Percentiles rank a stretch among this genome's conserved stretches.
These are phyloP conservation scores for Moricandia arvensis DNA, from an alignment of 345 rosid species.

Conservation along the genomic window DNA sequence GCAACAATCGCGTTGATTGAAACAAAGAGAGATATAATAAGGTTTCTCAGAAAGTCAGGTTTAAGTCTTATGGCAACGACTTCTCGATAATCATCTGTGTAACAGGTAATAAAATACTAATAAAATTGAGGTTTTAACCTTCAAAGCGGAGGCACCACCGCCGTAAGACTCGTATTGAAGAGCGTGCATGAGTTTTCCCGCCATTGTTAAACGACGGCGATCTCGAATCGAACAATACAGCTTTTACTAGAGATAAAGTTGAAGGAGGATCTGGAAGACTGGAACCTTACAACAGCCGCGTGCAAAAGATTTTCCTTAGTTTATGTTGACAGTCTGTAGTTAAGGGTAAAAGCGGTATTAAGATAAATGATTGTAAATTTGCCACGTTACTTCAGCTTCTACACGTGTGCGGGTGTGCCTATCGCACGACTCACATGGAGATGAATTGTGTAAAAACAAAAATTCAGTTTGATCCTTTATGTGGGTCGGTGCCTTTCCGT, in stretches of 20 bases:
- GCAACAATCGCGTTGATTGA: not conserved
- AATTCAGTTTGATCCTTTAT: not conserved
- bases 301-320: not conserved
- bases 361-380: not conserved
- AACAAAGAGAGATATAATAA: too few relatives aligned
- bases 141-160: slow-evolving; percentile 46
- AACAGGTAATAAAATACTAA: not conserved
- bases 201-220: slow-evolving; percentile 33
- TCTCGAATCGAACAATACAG: not conserved
- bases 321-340: not conserved
- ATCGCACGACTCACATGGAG: not conserved
- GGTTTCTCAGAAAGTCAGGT: not conserved
- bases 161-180: slow-evolving; percentile 49
- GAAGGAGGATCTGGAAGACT: not conserved
- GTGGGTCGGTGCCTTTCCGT: too few relatives aligned
- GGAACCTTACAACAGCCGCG: not conserved
- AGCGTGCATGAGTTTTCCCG: slow-evolving; percentile 46
- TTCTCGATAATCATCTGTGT: not conserved
- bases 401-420: not conserved
- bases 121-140: slow-evolving; percentile 19
- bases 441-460: not conserved
- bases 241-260: not conserved
- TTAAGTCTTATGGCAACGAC: not conserved
- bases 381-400: not conserved
- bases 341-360: slow-evolving; percentile 3